These are phyloP conservation scores for Colletotrichum scovillei DNA, from an alignment of 2,329 filamentous ascomycete genomes.

Conservation along the genomic window DNA sequence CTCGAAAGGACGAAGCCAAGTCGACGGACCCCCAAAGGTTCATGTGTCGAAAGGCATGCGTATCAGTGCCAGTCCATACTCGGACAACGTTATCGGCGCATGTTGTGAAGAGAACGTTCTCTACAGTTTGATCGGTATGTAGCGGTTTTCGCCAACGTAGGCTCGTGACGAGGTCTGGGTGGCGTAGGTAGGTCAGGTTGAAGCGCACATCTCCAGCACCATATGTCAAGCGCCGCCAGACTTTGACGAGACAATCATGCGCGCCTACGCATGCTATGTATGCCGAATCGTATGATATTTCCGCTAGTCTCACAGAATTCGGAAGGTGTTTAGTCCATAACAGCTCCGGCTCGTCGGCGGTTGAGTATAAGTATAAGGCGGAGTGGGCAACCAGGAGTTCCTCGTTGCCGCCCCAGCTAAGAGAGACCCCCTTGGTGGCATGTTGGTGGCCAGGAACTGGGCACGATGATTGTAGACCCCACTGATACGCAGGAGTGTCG, in stretches of 20 bases:
- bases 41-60: slow-evolving; percentile 76
- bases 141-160: slow-evolving; percentile 87
- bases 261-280: slow-evolving; percentile 85
- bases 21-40: slow-evolving; percentile 86
- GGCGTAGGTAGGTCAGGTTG: slow-evolving; percentile 90
- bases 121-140: slow-evolving; percentile 80
- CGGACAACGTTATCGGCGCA: slow-evolving; percentile 84
- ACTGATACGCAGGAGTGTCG: slow-evolving; percentile 53
- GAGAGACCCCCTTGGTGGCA: slow-evolving; percentile 51
- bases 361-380: slow-evolving; percentile 75
- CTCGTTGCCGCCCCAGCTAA: slow-evolving; percentile 90
- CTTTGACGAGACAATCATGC: slow-evolving; percentile 86
- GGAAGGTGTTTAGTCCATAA: slow-evolving; percentile 83
- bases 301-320: slow-evolving; percentile 77
- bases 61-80: slow-evolving; percentile 84
- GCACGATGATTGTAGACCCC: slow-evolving; percentile 73
- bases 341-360: slow-evolving; percentile 60
- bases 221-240: slow-evolving; percentile 91
- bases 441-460: slow-evolving; percentile 46
- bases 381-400: slow-evolving; percentile 85
- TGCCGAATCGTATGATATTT: slow-evolving; percentile 86
- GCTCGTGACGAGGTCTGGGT: slow-evolving; percentile 82
- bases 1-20: slow-evolving; percentile 75
- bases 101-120: slow-evolving; percentile 91
- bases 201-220: slow-evolving; percentile 86